Base-by-base conservation (phyloP, 2,329 filamentous ascomycete species). In the Ramularia endophylla region DNA sequence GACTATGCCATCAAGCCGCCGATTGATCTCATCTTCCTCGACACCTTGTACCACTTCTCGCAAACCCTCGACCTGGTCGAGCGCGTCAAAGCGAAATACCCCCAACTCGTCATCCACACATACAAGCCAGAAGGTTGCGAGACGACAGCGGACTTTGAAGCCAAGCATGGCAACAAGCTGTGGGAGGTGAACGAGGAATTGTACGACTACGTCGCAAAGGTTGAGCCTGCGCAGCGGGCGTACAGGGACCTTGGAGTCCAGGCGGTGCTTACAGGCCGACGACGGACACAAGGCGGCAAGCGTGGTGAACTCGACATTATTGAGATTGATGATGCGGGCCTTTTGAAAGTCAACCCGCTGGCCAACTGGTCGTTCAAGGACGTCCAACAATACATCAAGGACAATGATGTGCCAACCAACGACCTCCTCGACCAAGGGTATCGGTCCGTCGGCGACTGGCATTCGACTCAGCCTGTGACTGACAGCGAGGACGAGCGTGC, bases 401-500 rank as follows among this genome's bases (percentile, higher is more conserved):
- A 85, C 58, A 78, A 95, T 72, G 69, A 87, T 47, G 88, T 98
- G 3, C 92, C 92, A 0, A 97, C 95, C 75, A 98, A 98, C 64
- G 81, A 77, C 48, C 78, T 98, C 20, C 77, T 98, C 34, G 87
- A 95, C 68, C 76, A 74, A 45, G 92, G 92, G n/a, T 98, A 98
- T 77, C 95, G 97, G 77, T 95, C 87, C 52, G 77, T 98, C 49
- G 92, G 92, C 48, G 92, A 98, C 73, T 97, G 89, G 87, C 92
- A 98, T 75, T 95, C 88, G 37, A 98, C 92, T 3, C 83, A 72
- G 51, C 89, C 92, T 9, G 88, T 97, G 47, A 80, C 75, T 50
- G 87, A 90, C 44, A 86, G 86, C 52, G 92, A 98, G 69, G 92
- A 97, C 59, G 92, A 98, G 78, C 83, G 92, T 38, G 85, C 92